Conservation (phyloP, 75 land plant genomes). For the Picea glauca region DNA sequence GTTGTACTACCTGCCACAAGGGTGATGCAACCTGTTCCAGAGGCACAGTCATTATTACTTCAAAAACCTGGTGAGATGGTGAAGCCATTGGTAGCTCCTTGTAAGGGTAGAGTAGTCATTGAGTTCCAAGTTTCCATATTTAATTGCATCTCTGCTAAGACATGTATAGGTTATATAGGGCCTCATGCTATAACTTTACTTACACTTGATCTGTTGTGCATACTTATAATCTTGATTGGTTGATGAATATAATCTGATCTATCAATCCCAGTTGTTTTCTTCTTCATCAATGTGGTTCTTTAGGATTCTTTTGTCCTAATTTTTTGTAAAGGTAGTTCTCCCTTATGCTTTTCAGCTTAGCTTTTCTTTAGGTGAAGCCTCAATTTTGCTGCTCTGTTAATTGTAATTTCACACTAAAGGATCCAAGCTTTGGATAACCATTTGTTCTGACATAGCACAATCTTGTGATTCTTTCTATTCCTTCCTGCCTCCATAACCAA, state of each 20-base stretch:
- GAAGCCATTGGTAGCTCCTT: conserved; percentile 8
- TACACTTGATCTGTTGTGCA: not conserved
- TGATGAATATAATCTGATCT: not conserved
- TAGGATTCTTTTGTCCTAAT: not conserved
- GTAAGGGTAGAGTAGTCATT: conserved; percentile 1
- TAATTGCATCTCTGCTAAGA: not conserved
- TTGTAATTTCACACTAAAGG: no score
- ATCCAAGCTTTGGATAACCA: no score
- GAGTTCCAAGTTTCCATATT: not conserved
- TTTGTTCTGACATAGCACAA: not conserved
- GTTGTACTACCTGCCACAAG: not conserved
- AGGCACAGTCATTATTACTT: not conserved
- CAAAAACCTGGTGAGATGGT: conserved; percentile 1
- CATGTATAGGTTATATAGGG: not conserved
- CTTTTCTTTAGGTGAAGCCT: not conserved
- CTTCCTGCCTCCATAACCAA: not conserved
- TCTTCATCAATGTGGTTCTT: not conserved
- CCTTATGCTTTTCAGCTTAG: not conserved
- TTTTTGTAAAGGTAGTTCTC: not conserved
- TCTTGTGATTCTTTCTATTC: not conserved
- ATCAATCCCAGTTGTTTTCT: conserved; percentile 2
- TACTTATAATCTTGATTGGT: not conserved
- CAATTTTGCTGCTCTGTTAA: no score
- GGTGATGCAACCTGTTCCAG: not conserved
- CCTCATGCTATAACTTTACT: not conserved